Conservation (phyloP, 1,139 yeast species). For the Oligophagozyma castellii region DNA sequence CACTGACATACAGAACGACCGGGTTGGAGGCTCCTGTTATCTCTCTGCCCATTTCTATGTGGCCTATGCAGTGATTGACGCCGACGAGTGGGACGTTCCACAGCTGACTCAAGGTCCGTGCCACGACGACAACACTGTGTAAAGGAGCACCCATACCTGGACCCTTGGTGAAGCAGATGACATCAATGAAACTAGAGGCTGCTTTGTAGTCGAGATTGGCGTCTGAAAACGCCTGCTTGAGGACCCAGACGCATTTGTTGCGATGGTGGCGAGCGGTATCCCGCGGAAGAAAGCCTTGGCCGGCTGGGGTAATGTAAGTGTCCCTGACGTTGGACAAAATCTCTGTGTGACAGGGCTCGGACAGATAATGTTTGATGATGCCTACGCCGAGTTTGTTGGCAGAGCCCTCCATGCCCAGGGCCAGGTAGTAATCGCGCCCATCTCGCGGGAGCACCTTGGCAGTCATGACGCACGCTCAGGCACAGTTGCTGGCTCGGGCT, state of each 20-base stretch:
- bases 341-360: constrained; percentile 33
- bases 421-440: constrained; percentile 43
- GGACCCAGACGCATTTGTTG: constrained; percentile 82
- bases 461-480: constrained; percentile 2
- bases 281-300: constrained; percentile 91
- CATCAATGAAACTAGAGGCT: constrained; percentile 62
- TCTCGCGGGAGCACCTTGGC: constrained; percentile 14
- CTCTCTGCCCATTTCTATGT: constrained; percentile 97
- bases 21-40: constrained; percentile 93
- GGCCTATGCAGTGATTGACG: constrained; percentile 95
- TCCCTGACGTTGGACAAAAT: constrained; percentile 83
- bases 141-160: constrained; percentile 99
- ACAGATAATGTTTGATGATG: constrained; percentile 48
- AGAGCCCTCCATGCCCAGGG: constrained; percentile 90
- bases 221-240: constrained; percentile 51
- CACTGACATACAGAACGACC: constrained; percentile 90
- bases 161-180: constrained; percentile 92
- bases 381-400: constrained; percentile 96
- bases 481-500: constrained; percentile 8
- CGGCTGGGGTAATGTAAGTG: constrained; percentile 92
- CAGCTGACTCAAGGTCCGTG: constrained; percentile 67
- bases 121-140: constrained; percentile 86
- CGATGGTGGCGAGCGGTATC: constrained; percentile 96
- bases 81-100: constrained; percentile 85
- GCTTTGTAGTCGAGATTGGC: constrained; percentile 35